phyloP scores from a whole-genome alignment of 2,329 filamentous ascomycete genomes.

The Curvularia sp. region DNA sequence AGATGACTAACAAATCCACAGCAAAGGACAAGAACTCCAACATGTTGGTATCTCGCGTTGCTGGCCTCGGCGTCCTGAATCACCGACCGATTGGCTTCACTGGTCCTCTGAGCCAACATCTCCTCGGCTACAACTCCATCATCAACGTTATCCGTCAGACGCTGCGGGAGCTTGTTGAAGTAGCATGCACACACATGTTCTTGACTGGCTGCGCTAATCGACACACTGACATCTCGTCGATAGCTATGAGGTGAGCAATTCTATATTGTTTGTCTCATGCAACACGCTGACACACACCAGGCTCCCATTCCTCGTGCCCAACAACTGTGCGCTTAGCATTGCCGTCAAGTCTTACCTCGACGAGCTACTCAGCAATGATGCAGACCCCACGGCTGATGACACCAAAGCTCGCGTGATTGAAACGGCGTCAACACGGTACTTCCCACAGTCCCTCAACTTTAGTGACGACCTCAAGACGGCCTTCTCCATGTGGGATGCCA shows the following conservation, averaged over 20 bases:
- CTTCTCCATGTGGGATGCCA: constrained; percentile 70
- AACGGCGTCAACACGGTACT: constrained; percentile 64
- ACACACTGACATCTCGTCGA: constrained; percentile 63
- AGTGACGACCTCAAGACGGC: constrained; percentile 64
- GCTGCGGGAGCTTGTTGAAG: constrained; percentile 83
- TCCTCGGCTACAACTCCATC: constrained; percentile 85
- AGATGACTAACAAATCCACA: constrained; percentile 32
- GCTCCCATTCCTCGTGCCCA: constrained; percentile 72
- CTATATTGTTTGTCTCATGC: constrained; percentile 35
- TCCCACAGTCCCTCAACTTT: constrained; percentile 66
- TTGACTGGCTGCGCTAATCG: constrained; percentile 80
- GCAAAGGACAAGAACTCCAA: constrained; percentile 80
- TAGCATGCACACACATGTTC: constrained; percentile 79
- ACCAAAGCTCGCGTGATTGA: constrained; percentile 59
- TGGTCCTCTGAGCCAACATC: constrained; percentile 87
- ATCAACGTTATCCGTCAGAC: constrained; percentile 79
- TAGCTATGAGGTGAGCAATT: constrained; percentile 72
- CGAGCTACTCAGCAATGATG: constrained; percentile 65
- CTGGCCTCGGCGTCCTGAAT: constrained; percentile 79
- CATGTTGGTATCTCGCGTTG: constrained; percentile 83
- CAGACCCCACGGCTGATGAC: constrained; percentile 60
- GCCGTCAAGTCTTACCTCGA: constrained; percentile 81
- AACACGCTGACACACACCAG: constrained; percentile 26
- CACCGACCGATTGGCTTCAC: constrained; percentile 91
- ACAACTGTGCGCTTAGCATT: constrained; percentile 78